Base-by-base conservation (phyloP, 2,329 filamentous ascomycete species). In the Raffaelea albimanens region DNA sequence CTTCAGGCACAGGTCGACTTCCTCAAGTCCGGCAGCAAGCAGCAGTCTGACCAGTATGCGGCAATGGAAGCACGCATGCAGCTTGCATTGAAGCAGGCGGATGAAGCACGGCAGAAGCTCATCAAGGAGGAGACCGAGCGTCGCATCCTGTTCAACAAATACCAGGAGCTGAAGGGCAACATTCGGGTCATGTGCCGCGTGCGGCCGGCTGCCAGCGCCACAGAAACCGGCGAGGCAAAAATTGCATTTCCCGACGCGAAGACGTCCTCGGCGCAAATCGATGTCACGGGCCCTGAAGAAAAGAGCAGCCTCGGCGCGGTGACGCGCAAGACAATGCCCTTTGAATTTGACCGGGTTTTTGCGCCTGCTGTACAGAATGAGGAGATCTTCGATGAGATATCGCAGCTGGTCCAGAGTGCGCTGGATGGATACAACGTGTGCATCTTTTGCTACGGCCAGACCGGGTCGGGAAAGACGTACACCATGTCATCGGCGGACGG, bases 361-460 rank as follows among this genome's bases (percentile, higher is more conserved):
- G 76, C 82, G 1, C 89, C 90, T 0, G 66, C 70, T 0, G 80
- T 83, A 2, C 77, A 83, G 55, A 98, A 98, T 61, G 73, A 80
- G 18, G 85, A 95, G 55, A 83, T 98, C 1, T 98, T 98, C 61
- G 87, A 87, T 47, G 93, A 98, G 62, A 97, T 97, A 61, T 94
- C 88, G 48, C 93, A 98, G 62, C 78, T 98, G 31, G 90, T 98
- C 1, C 93, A 98, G 66, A 95, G 87, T 56, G 93, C 94, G 0
- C 74, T 98, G 36, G 93, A 98, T 59, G 93, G 93, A 1, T 98
- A 95, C 70, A 98, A 97, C 57, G 93, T 98, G 45, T 97, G 91
- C 66, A 97, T 98, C 53, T 95, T 98, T 68, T 96, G 90, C 61
- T 98, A 98, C 61, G 93, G 93, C 40, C 93, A 98, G 65, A 98